Evolutionary conservation across 768 basidiomycete species (phyloP), one percentile per base, ranked within the genome.

Genomic region (Antrodiella citrinella): DNA sequence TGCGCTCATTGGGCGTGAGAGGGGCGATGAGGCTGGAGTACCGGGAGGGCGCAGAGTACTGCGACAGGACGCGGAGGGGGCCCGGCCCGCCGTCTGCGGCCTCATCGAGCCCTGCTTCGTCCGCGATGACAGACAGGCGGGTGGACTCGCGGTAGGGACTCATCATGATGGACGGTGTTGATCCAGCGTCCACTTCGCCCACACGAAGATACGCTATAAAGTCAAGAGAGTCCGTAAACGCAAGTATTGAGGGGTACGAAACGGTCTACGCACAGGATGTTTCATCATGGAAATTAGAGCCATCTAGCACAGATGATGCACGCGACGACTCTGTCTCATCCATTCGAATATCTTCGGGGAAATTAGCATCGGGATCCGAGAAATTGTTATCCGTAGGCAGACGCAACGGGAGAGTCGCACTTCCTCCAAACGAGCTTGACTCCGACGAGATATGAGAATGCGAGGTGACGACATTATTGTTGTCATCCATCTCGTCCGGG

Each of bases 111-210:
- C 18, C 24, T 3, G 15, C 43, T 26, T 40, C 50, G 26, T 55
- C 45, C 24, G 12, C 53, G n/a, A 56, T 23, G 38, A 64, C 43
- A n/a, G 63, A 61, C 10, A 66, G 56, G 19, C 59, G 61, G 3
- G 54, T 60, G 1, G 64, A 67, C 26, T 57, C 54, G 12, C 74
- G 76, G 44, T 69, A 68, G 23, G 71, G 65, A 2, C 65, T 59
- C 2, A 63, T 55, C 12, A 68, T 66, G n/a, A 72, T 65, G 9
- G 74, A 67, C 0, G 81, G 81, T 0, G 78, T 81, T 9, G 69
- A 62, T 2, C 72, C 61, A 0, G 78, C 72, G 52, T 77, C 78
- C 4, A 82, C 67, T 25, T 67, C 60, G 20, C 79, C 76, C 23
- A 82, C 60, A 38, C 78, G 75, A 57, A 78, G 68, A 13, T 65